phyloP scores from a whole-genome alignment of 2,329 filamentous ascomycete genomes.

The Davidsoniella eucalypti region DNA sequence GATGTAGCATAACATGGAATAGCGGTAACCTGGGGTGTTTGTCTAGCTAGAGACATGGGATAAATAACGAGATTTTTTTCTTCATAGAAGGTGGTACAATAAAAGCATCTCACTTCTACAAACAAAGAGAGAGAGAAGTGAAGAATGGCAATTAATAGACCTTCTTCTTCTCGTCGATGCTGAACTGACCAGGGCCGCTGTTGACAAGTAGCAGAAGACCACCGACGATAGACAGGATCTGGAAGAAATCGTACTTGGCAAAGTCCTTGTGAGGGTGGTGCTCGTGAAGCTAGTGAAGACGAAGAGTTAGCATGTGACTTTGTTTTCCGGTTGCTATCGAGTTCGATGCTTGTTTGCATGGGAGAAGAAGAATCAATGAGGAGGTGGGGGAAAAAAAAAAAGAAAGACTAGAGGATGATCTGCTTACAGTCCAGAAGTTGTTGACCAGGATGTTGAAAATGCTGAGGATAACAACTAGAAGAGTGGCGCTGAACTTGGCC shows the following conservation, averaged over 20 bases:
- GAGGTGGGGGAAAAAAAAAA: conserved; percentile 9
- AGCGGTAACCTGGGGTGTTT: not conserved
- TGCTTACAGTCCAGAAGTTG: conserved; percentile 96
- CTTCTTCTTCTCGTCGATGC: conserved; percentile 99
- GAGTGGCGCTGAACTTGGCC: conserved; percentile 94
- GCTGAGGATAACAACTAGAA: conserved; percentile 87
- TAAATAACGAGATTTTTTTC: not conserved
- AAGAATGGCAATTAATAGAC: conserved; percentile 51
- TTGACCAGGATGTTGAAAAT: conserved; percentile 95
- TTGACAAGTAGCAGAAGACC: conserved; percentile 93
- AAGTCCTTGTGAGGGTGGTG: conserved; percentile 99
- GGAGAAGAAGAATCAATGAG: not conserved
- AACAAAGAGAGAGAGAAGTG: not conserved
- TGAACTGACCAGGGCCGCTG: conserved; percentile 94
- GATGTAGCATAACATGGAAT: no score
- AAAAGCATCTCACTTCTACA: not conserved
- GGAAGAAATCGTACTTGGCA: conserved; percentile 99
- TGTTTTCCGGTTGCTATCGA: conserved; percentile 15
- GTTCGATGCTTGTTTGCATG: conserved; percentile 7
- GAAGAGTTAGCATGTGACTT: no score
- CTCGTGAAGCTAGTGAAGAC: conserved; percentile 57
- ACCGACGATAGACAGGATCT: conserved; percentile 95
- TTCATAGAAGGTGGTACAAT: not conserved
- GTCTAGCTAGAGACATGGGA: not conserved
- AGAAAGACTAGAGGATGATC: not conserved